Evolutionary conservation across 371 early-diverging fungal genomes (phyloP), one percentile per base, ranked within the genome.

Genomic region (Chytridium lagenaria): DNA sequence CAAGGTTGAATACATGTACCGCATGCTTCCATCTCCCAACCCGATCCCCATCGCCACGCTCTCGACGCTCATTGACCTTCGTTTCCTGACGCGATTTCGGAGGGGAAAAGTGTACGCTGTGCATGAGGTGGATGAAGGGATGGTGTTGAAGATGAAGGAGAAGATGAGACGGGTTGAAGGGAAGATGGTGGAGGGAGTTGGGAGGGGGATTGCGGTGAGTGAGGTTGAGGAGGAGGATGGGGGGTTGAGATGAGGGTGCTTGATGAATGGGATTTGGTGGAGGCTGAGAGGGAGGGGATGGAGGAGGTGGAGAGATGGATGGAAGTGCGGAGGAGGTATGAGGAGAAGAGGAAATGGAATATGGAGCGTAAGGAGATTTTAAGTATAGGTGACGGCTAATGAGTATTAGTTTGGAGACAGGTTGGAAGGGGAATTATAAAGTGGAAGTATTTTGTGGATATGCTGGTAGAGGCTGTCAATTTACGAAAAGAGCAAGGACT

Each of bases 401-500:
- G 7, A 7, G 55, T 7, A 55, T 55, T 23, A 55, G 55, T 55
- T 10, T 55, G 55, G 55, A 10, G 26, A 55, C 10, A 26, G 26
- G 10, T 15, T 7, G 10, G 16, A 5, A 10, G 55, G 5, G 10
- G 10, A 16, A 26, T 55, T 15, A 16, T 28, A 7, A 15, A 23
- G 16, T 55, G 55, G 55, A 10, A 23, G 10, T 26, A 26, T 10
- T 55, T 23, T 26, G 7, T 55, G 10, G 10, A 7, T 23, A 55
- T 10, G 5, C 10, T 55, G 10, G 16, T 10, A 26, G 55, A 55
- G 10, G 55, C 55, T 15, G 55, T 55, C 16, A 10, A 55, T 7
- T 26, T 55, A 23, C 55, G 55, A 10, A 55, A 55, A 55, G 55
- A 55, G 55, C 55, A 55, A 55, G 55, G 55, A 28, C 55, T 55